Evolutionary conservation across 495 filamentous ascomycete species (phyloP), one percentile per base, ranked within the genome.

Genomic region (Friedmanniomyces endolithicus): DNA sequence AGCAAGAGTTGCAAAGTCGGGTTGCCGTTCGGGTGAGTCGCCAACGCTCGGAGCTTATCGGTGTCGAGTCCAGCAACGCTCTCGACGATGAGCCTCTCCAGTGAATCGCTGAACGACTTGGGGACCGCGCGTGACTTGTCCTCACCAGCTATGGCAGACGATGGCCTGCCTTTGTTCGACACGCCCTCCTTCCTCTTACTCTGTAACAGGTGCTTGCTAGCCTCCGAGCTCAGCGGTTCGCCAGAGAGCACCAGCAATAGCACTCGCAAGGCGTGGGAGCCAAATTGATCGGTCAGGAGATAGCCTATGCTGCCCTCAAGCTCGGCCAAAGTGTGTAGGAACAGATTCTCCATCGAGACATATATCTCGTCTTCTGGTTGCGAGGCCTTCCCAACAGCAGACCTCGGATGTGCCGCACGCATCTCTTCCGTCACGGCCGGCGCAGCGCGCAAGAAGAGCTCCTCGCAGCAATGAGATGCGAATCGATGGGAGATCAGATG

Each of bases 391-490:
- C n/a, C 25, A 34, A 11, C 47, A 16, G 20, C 41, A 45, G 11
- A 11, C 8, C 23, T 47, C 25, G 47, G 29, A 2, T 2, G 6
- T 41, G 73, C 67, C 31, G 77, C 71, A 48, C 75, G 78, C 50
- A 87, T 67, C 67, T 90, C 86, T 57, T 83, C 71, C 20, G 83
- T 85, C 23, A 95, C 84, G 7, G 85, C 71, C 0, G 85, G 81
- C 17, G 89, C 90, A 9, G 85, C 83, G 52, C 84, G 78, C 34
- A 88, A 73, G 63, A 98, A 96, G 11, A 98, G 74, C 16, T 86
- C 88, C 71, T 98, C 92, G 68, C 90, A 96, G 65, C 90, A 97
- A 70, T 98, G 92, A 50, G 87, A 88, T 3, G 92, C 92, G 65
- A 98, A 98, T 25, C 90, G 84, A 68, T 98, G 92, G 63, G 92